phyloP scores from a whole-genome alignment of 768 basidiomycete species.

The Terana coerulea region DNA sequence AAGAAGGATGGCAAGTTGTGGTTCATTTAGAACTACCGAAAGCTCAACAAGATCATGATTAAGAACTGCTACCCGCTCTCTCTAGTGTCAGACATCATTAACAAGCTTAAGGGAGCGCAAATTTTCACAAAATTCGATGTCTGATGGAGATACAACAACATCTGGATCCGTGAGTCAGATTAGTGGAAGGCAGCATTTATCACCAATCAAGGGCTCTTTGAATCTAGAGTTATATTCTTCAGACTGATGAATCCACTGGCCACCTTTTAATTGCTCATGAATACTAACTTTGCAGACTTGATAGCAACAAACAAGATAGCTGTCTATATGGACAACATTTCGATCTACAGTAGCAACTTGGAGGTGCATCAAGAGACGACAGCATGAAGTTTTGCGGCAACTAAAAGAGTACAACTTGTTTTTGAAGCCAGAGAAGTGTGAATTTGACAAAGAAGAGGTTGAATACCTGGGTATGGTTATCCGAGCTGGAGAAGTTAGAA shows the following conservation, averaged over 20 bases:
- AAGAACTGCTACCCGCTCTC: conserved; percentile 28
- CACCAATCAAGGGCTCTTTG: conserved; percentile 23
- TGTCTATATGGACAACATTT: conserved; percentile 43
- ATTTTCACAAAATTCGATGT: conserved; percentile 31
- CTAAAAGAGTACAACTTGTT: conserved; percentile 31
- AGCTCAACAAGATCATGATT: conserved; percentile 23
- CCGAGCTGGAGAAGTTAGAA: conserved; percentile 16
- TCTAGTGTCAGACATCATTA: conserved; percentile 20
- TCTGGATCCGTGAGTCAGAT: conserved; percentile 18
- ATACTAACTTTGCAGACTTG: conserved; percentile 29
- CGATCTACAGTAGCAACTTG: conserved; percentile 17
- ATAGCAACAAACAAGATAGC: conserved; percentile 32
- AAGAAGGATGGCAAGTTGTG: conserved; percentile 33
- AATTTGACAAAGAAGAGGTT: conserved; percentile 22
- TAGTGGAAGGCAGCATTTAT: conserved; percentile 32
- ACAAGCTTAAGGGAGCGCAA: conserved; percentile 17
- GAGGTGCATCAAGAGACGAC: conserved; percentile 18
- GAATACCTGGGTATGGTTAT: conserved; percentile 32
- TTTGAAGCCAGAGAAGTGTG: conserved; percentile 36
- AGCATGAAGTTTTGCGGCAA: conserved; percentile 22
- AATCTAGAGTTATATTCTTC: conserved; percentile 29
- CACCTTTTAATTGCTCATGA: conserved; percentile 31
- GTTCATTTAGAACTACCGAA: conserved; percentile 31
- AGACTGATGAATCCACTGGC: conserved; percentile 18
- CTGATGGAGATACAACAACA: conserved; percentile 21